Evolutionary conservation across 1,284 basidiomycete species (phyloP).

Genomic region (Tylopilus sp.): DNA sequence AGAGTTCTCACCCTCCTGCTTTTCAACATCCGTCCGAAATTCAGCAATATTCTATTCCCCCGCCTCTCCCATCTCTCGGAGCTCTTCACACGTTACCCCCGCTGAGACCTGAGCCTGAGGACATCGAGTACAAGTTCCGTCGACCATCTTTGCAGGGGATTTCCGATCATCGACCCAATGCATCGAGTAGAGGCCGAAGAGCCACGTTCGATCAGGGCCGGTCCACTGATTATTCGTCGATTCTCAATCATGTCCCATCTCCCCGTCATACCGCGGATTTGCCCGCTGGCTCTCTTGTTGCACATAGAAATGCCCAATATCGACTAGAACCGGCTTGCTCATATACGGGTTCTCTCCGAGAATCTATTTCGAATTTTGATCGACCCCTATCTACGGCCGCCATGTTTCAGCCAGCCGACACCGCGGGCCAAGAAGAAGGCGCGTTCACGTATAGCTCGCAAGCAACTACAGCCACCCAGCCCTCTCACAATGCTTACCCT

Average conservation of each 20-base stretch:
- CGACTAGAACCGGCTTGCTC: conserved; percentile 16
- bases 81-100: conserved; percentile 28
- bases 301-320: conserved; percentile 17
- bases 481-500: conserved; percentile 14
- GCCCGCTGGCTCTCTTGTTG: conserved; percentile 7
- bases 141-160: conserved; percentile 29
- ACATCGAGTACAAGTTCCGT: conserved; percentile 32
- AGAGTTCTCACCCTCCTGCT: conserved; percentile 20
- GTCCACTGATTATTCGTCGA: conserved; percentile 13
- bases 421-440: conserved; percentile 7
- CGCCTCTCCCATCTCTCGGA: conserved; percentile 24
- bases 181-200: conserved; percentile 16
- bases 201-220: conserved; percentile 16
- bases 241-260: not conserved
- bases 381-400: conserved; percentile 20
- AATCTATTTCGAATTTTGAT: conserved; percentile 15
- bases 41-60: conserved; percentile 29
- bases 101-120: conserved; percentile 25
- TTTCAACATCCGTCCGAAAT: conserved; percentile 25
- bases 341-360: conserved; percentile 21
- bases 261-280: conserved; percentile 7
- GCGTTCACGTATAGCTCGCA: conserved; percentile 12
- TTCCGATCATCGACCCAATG: conserved; percentile 7
- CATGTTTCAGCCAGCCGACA: conserved; percentile 13
- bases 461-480: conserved; percentile 1